Evolutionary conservation across 495 filamentous ascomycete species (phyloP).

Genomic region (Schizothecium vesticola): DNA sequence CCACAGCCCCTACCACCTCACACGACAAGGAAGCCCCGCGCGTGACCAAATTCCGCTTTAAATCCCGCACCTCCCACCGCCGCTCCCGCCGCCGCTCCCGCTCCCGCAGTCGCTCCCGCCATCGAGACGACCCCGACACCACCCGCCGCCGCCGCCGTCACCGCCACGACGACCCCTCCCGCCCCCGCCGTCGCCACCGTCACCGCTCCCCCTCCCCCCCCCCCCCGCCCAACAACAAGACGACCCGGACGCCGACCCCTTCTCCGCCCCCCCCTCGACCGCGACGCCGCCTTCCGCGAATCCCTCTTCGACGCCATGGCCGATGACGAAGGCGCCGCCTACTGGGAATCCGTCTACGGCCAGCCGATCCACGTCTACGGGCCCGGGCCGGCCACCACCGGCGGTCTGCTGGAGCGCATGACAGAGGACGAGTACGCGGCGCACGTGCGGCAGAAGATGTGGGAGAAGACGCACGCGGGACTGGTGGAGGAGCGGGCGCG

Average conservation of each 20-base stretch:
- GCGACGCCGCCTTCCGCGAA: constrained; percentile 77
- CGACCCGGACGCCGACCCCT: constrained; percentile 35
- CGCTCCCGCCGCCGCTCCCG: not conserved
- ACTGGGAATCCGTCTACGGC: constrained; percentile 92
- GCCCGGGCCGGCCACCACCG: constrained; percentile 24
- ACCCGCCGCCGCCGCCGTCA: constrained; percentile 16
- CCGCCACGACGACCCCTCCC: constrained; percentile 23
- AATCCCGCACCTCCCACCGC: constrained; percentile 13
- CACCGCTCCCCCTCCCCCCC: constrained; percentile 22
- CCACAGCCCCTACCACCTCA: not conserved
- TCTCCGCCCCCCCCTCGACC: constrained; percentile 50
- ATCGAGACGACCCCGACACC: constrained; percentile 23
- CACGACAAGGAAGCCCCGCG: constrained; percentile 3
- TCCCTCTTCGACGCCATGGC: constrained; percentile 99
- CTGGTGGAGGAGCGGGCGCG: constrained; percentile 51
- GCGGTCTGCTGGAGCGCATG: constrained; percentile 74
- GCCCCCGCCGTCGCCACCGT: constrained; percentile 23
- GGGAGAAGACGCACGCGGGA: constrained; percentile 75
- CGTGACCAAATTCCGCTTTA: constrained; percentile 14
- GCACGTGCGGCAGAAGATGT: constrained; percentile 85
- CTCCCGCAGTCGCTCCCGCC: constrained; percentile 7
- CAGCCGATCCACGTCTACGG: constrained; percentile 65
- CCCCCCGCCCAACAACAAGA: not conserved
- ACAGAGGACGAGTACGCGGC: constrained; percentile 82
- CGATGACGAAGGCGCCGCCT: constrained; percentile 92